phyloP scores from a whole-genome alignment of 148 eudicot genomes.

The Euryodendron excelsum region DNA sequence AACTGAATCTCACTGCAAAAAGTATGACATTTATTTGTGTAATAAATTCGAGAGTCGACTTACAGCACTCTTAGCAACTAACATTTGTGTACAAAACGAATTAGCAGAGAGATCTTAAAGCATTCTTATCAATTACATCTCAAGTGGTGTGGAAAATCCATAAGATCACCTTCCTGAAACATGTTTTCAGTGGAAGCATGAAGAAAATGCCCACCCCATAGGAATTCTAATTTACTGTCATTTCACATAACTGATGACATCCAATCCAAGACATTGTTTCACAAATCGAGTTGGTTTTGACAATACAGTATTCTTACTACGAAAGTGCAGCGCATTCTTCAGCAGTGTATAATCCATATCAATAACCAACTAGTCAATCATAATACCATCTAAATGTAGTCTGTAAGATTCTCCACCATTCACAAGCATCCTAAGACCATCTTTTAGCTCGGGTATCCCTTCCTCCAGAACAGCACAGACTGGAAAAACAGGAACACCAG shows the following conservation, averaged over 20 bases:
- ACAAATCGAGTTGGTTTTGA: not conserved
- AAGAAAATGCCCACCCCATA: not conserved
- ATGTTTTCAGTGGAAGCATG: not conserved
- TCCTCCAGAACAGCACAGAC: slow-evolving; percentile 90
- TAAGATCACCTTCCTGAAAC: not conserved
- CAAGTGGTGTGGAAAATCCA: not conserved
- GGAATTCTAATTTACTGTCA: not conserved
- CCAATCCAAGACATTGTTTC: not conserved
- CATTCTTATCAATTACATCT: not conserved
- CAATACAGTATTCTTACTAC: not conserved
- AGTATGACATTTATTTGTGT: no score
- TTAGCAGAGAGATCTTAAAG: not conserved
- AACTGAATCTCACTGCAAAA: no score
- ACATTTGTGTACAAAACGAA: no score
- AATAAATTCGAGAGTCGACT: not conserved
- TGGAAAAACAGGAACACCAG: slow-evolving; percentile 67
- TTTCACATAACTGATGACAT: no score
- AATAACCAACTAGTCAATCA: slow-evolving; percentile 39
- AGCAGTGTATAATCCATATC: no score
- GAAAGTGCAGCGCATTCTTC: not conserved
- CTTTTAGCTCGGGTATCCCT: slow-evolving; percentile 67
- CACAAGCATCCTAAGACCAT: slow-evolving; percentile 63
- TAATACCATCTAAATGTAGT: slow-evolving; percentile 45
- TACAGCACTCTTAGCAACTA: not conserved
- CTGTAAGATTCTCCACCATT: slow-evolving; percentile 44